Conservation (phyloP, 2,329 filamentous ascomycete species). For the Leptographium lundbergii region DNA sequence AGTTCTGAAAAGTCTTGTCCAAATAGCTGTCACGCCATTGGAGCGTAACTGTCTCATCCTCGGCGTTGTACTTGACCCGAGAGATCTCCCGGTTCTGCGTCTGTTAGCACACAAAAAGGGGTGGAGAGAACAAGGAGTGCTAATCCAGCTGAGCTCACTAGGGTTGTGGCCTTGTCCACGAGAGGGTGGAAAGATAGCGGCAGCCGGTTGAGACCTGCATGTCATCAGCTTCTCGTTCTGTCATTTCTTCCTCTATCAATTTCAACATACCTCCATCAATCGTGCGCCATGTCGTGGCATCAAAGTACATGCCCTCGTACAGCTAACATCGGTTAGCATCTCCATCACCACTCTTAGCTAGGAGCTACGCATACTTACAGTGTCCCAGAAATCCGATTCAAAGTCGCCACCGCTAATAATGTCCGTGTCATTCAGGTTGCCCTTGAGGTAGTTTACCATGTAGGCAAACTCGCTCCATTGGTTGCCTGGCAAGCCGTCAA, state of each 20-base stretch:
- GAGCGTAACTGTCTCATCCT: constrained; percentile 40
- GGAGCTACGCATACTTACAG: constrained; percentile 6
- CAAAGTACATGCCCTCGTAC: constrained; percentile 48
- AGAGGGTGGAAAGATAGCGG: constrained; percentile 50
- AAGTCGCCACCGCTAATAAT: constrained; percentile 28
- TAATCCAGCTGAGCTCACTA: constrained; percentile 15
- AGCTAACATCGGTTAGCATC: constrained; percentile 11
- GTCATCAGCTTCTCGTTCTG: neutral
- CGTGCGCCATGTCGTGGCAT: constrained; percentile 47
- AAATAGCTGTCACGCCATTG: constrained; percentile 38
- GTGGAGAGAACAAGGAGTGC: no score
- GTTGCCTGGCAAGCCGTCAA: constrained; percentile 37
- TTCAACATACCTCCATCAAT: constrained; percentile 39
- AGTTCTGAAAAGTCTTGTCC: constrained; percentile 26
- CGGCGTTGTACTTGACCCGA: constrained; percentile 39
- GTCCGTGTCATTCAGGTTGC: constrained; percentile 41
- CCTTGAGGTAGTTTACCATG: constrained; percentile 43
- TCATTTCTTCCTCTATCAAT: neutral
- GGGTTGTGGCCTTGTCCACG: constrained; percentile 41
- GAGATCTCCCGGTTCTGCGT: constrained; percentile 36
- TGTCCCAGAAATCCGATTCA: constrained; percentile 32
- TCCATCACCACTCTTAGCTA: neutral
- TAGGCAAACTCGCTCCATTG: constrained; percentile 54
- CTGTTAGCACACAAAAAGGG: neutral
- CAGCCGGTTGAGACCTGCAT: constrained; percentile 33